Conservation (phyloP, 306 rosid genomes). For the Dalbergia oliveri region DNA sequence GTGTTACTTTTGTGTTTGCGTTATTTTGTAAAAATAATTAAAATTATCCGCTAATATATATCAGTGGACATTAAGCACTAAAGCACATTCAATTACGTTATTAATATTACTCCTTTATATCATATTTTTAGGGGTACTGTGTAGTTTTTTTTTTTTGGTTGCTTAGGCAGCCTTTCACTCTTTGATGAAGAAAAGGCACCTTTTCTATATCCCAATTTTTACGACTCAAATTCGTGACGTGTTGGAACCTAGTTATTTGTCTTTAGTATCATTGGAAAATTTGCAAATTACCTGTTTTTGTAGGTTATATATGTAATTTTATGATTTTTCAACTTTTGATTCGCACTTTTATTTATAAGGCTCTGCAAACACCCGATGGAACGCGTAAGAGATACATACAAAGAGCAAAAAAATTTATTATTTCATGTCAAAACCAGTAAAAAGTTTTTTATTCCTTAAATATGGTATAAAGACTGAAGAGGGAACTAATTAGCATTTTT, state of each 20-base stretch:
- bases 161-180: neutral
- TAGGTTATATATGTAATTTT: neutral
- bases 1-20: no score
- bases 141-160: neutral
- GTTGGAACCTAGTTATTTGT: neutral
- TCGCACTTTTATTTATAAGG: neutral
- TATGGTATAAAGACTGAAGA: neutral
- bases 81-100: neutral
- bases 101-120: neutral
- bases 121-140: neutral
- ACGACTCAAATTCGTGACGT: neutral
- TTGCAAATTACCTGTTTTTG: neutral
- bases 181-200: constrained; percentile 1
- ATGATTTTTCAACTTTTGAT: neutral
- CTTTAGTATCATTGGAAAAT: neutral
- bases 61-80: no score
- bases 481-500: neutral
- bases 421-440: neutral
- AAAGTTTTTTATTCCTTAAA: neutral
- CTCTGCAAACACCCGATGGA: neutral
- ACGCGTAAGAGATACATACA: neutral
- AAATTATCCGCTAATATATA: no score
- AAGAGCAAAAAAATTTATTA: neutral
- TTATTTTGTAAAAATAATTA: no score
- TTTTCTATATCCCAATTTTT: neutral